Base-by-base conservation (phyloP, 768 basidiomycete genomes). In the Lactifluus subvellereus region DNA sequence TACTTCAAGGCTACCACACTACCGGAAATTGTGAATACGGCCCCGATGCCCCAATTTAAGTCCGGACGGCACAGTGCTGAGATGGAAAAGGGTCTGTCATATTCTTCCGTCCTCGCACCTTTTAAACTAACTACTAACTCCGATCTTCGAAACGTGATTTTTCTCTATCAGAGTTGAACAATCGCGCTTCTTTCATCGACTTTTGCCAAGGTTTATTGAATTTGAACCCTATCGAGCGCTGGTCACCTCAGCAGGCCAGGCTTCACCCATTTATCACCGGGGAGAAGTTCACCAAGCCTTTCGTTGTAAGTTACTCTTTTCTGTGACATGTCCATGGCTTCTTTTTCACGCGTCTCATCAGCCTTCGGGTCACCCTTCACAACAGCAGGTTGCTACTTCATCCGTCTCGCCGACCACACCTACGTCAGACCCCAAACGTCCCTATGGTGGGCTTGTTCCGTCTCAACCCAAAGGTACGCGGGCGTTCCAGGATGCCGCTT, bases 241-340 rank as follows among this genome's bases (percentile, higher is more conserved):
- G 97, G 97, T 88, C 95, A 11, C 96, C 97, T 30, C 94, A 97
- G 71, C 95, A 99, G 75, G 97, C 97, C 43, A 82, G 89, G 54
- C 77, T 90, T 70, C 97, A 99, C 74, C 97, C 97, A 2, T 99
- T 98, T 76, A 97, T 99, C 69, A 97, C 94, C 6, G 96, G 96
- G 56, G 97, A 98, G 75, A 95, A 94, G 72, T 97, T 88, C 71
- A 87, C 85, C 6, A 91, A 90, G 71, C 88, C 91, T 6, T 94
- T 88, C 75, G 81, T 84, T 72, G 91, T 90, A 76, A 72, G 87
- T 77, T 68, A 66, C 4, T 18, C 27, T 65, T 18, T 30, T 37
- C 18, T 14, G 9, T 48, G 35, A 30, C 37, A 11, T n/a, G 5
- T 54, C 4, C 11, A 60, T 52, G 27, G 10, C 18, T 8, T 54